Base-by-base conservation (phyloP, 257 asterid genomes). In the Penstemon newberryi region DNA sequence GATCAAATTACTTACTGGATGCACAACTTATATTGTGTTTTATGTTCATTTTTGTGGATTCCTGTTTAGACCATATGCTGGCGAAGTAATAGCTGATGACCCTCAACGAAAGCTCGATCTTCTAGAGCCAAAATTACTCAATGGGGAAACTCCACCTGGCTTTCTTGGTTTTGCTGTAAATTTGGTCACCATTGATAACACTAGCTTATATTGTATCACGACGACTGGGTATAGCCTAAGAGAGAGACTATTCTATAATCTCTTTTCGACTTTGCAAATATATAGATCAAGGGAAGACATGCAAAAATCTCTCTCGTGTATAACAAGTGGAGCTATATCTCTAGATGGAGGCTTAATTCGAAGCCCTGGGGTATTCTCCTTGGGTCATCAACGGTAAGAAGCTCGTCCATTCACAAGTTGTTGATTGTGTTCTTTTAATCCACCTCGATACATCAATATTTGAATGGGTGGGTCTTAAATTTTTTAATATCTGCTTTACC, bases 161-260 rank as follows among this genome's bases (percentile, higher is more conserved):
- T 92, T 90, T 85, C 81, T 92, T 75, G 98, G 96, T 63, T 92
- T 90, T 80, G 98, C 98, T 36, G 97, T 92, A 7, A 92, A 92
- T 79, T 83, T 92, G 97, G 51, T 92, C 83, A 68, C 63, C 18
- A 76, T 92, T 45, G 98, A 92, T 64, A 61, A 54, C 19, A 25
- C 55, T 25, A 42, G 82, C 81, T 72, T 88, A 36, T 78, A 73
- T 60, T 58, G 75, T 70, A 63, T 61, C 60, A 75, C 88, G 13
- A 72, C 54, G 56, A 68, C 51, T 66, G 90, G 91, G 44, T 57
- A 69, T 78, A 88, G 83, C 59, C 90, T 92, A 9, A 85, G 97
- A 76, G 98, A 90, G 79, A 92, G 97, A 49, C 86, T 92, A 55
- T 90, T 92, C 75, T 92, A 85, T 71, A 67, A 80, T 78, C 95